These are phyloP conservation scores for Rhazya stricta DNA, from an alignment of 257 asterid species.

Conservation along the genomic window DNA sequence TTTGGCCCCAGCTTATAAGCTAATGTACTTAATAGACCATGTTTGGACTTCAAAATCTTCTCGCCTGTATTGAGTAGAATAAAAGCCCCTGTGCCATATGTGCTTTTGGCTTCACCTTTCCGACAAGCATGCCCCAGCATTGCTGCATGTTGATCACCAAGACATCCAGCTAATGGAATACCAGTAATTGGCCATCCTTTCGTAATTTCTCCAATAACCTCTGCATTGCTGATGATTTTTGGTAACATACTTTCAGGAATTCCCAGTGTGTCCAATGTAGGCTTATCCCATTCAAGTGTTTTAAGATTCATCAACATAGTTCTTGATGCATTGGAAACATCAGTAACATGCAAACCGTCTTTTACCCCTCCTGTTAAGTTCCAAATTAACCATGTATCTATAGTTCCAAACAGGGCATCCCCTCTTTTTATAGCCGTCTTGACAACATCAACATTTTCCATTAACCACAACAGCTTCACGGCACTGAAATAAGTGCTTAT, in stretches of 20 bases:
- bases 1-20: constrained; percentile 86
- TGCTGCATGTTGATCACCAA: constrained; percentile 96
- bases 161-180: constrained; percentile 81
- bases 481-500: constrained; percentile 97
- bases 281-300: constrained; percentile 74
- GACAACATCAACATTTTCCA: constrained; percentile 67
- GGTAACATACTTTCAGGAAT: constrained; percentile 57
- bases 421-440: constrained; percentile 58
- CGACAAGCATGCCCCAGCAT: constrained; percentile 89
- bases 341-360: constrained; percentile 73
- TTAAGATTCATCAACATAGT: constrained; percentile 92
- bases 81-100: constrained; percentile 91
- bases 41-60: constrained; percentile 49
- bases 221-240: constrained; percentile 69
- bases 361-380: constrained; percentile 79
- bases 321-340: constrained; percentile 84
- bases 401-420: constrained; percentile 87
- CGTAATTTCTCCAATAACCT: constrained; percentile 58
- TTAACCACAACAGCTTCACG: constrained; percentile 68
- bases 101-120: constrained; percentile 93
- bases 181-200: constrained; percentile 81
- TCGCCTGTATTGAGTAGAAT: constrained; percentile 81
- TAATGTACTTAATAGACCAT: constrained; percentile 77
- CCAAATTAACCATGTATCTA: constrained; percentile 95
- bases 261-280: constrained; percentile 41